A percentile compares a stretch with the other conserved stretches of the same genome.
Conservation (phyloP, 768 basidiomycete species). For the Plicaturopsis crispa region DNA sequence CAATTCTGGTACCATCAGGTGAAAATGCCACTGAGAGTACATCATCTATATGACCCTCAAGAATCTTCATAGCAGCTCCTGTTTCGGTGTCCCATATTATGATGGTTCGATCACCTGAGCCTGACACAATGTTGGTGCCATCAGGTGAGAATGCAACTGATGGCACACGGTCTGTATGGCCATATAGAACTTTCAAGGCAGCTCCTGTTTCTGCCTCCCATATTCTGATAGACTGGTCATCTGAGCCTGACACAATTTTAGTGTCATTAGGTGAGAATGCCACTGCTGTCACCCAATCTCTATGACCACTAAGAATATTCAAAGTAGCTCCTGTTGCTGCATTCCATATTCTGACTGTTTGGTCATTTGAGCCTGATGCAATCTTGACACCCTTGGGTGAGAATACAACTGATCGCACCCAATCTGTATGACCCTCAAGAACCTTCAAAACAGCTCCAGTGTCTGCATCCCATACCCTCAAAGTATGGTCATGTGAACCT, state of each 20-base stretch:
- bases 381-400: conserved; percentile 10
- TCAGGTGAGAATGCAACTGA: conserved; percentile 7
- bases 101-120: background rate
- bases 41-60: conserved; percentile 4
- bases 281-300: background rate
- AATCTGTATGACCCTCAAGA: background rate
- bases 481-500: background rate
- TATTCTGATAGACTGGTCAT: conserved; percentile 16
- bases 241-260: conserved; percentile 31
- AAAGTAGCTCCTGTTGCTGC: background rate
- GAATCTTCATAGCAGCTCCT: conserved; percentile 16
- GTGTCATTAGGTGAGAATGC: conserved; percentile 33
- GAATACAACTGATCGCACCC: conserved; percentile 4
- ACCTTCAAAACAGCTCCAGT: background rate
- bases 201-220: conserved; percentile 21
- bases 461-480: conserved; percentile 1
- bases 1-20: conserved; percentile 2
- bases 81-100: conserved; percentile 1
- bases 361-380: conserved; percentile 11
- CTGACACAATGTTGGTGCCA: conserved; percentile 1
- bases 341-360: conserved; percentile 9
- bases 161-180: conserved; percentile 3
- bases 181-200: background rate
- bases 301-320: conserved; percentile 2
- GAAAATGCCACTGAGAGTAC: conserved; percentile 7